Percentiles rank a stretch among this genome's conserved stretches.
These are phyloP conservation scores for Hemisphaericaspora xylofermentans DNA, from an alignment of 1,139 yeast species.

Conservation along the genomic window DNA sequence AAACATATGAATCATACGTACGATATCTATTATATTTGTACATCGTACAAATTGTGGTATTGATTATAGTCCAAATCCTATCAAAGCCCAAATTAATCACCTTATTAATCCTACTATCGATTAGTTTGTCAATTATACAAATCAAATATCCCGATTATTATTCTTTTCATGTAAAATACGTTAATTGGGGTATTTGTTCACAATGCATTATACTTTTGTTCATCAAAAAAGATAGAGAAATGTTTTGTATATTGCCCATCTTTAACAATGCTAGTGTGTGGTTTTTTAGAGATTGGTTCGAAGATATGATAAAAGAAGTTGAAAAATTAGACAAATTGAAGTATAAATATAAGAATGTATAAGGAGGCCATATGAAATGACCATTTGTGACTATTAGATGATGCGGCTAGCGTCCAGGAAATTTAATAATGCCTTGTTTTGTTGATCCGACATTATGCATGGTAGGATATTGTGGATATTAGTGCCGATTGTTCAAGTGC, in stretches of 20 bases:
- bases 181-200: slow-evolving; percentile 10
- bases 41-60: slow-evolving; percentile 5
- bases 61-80: slow-evolving; percentile 3
- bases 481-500: too few species aligned
- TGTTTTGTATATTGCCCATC: slow-evolving; percentile 16
- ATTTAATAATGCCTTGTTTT: too few species aligned
- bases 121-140: slow-evolving; percentile 6
- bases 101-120: slow-evolving; percentile 5
- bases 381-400: too few species aligned
- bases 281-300: slow-evolving; percentile 16
- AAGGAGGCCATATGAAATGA: background rate
- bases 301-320: slow-evolving; percentile 14
- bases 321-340: slow-evolving; percentile 15
- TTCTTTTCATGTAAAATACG: background rate
- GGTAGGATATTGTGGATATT: too few species aligned
- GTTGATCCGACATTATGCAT: too few species aligned
- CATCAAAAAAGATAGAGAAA: background rate
- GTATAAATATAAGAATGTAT: slow-evolving; percentile 27
- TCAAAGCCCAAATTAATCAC: background rate
- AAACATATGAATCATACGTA: slow-evolving; percentile 6
- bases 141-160: slow-evolving; percentile 3
- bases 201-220: slow-evolving; percentile 5
- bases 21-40: slow-evolving; percentile 8
- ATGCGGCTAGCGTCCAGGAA: too few species aligned
- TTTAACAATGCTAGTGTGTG: slow-evolving; percentile 16